A percentile compares a stretch with the other conserved stretches of the same genome.
Evolutionary conservation across 768 basidiomycete species (phyloP).

Genomic region (Calvatia gigantea): DNA sequence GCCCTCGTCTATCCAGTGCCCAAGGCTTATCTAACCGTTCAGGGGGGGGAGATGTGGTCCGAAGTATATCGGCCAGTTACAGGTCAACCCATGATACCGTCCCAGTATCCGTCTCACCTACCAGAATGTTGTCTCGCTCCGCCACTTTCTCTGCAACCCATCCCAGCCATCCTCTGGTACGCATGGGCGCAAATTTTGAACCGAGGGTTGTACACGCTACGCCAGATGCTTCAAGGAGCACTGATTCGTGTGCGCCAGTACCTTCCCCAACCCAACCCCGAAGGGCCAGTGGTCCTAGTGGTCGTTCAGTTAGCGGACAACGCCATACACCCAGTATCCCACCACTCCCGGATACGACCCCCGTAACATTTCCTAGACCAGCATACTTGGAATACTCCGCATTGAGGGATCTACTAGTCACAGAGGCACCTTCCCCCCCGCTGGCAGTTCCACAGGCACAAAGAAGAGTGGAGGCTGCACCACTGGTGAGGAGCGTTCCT

Average conservation of each 20-base stretch:
- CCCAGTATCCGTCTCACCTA: constrained; percentile 26
- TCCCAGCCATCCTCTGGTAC: constrained; percentile 24
- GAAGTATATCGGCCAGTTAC: constrained; percentile 8
- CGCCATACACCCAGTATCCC: constrained; percentile 26
- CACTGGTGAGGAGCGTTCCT: constrained; percentile 12
- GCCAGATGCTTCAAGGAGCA: constrained; percentile 29
- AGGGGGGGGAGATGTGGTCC: background rate
- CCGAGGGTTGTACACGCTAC: constrained; percentile 69
- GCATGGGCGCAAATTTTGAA: constrained; percentile 38
- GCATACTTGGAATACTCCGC: constrained; percentile 76
- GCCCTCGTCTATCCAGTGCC: constrained; percentile 36
- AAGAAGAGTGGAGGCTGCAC: constrained; percentile 33
- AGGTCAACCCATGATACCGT: constrained; percentile 7
- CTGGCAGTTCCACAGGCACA: constrained; percentile 25
- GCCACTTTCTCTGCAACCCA: constrained; percentile 22
- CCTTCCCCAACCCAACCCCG: constrained; percentile 27
- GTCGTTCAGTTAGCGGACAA: constrained; percentile 17
- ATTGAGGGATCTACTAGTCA: constrained; percentile 64
- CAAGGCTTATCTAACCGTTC: constrained; percentile 15
- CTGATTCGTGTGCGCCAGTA: constrained; percentile 43
- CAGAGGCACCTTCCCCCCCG: constrained; percentile 37
- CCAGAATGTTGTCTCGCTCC: constrained; percentile 40
- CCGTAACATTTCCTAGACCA: constrained; percentile 56
- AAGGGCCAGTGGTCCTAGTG: constrained; percentile 19
- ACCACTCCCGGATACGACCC: constrained; percentile 24